A percentile compares a stretch with the other conserved stretches of the same genome.
phyloP scores from a whole-genome alignment of 805 yeast genomes.

The Candida multigemmis region DNA sequence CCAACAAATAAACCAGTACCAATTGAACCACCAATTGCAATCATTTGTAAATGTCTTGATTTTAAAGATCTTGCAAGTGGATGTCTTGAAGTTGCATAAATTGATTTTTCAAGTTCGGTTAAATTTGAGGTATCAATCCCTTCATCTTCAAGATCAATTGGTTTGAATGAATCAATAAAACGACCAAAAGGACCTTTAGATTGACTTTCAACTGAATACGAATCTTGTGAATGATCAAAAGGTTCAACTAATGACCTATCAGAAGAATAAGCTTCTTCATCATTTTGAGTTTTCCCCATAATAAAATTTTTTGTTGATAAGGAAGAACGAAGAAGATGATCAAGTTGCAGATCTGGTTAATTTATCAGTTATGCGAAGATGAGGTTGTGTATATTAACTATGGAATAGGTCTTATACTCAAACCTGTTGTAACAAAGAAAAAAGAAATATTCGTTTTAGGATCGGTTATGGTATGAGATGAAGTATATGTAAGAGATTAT shows the following conservation, averaged over 20 bases:
- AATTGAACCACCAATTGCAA: conserved; percentile 63
- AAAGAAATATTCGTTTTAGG: no score
- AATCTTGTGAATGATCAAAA: conserved; percentile 7
- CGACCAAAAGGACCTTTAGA: not conserved
- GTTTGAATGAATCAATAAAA: conserved; percentile 28
- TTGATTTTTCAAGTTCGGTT: conserved; percentile 29
- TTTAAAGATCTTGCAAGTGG: conserved; percentile 37
- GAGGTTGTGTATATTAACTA: no score
- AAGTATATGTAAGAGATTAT: no score
- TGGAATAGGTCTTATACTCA: no score
- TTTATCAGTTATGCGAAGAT: no score
- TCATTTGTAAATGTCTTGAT: conserved; percentile 47
- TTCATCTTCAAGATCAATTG: conserved; percentile 26
- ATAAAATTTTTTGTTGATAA: no score
- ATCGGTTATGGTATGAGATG: no score
- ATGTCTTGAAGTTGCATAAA: conserved; percentile 31
- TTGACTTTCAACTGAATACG: conserved; percentile 1
- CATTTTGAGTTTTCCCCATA: no score
- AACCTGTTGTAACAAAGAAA: no score
- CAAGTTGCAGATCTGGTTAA: no score
- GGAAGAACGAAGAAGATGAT: no score
- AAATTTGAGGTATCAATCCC: conserved; percentile 31
- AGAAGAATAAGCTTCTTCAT: no score
- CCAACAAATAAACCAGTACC: conserved; percentile 55
- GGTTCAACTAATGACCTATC: conserved; percentile 9